phyloP scores from a whole-genome alignment of 257 asterid species.

The Anisodus tanguticus region DNA sequence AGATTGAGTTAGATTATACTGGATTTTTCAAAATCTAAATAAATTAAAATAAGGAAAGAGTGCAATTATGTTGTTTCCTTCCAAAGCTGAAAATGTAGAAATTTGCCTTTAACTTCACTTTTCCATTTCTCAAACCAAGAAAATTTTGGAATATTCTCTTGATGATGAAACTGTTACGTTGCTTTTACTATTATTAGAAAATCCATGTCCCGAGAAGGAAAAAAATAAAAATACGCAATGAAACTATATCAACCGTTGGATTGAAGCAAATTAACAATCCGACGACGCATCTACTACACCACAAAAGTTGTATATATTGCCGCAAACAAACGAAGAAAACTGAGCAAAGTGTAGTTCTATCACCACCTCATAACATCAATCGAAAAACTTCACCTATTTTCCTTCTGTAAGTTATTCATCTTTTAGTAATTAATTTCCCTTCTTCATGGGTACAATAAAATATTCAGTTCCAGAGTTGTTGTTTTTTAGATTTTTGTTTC shows the following conservation, averaged over 20 bases:
- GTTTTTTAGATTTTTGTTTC: background rate
- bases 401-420: background rate
- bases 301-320: background rate
- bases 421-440: background rate
- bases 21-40: background rate
- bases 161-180: background rate
- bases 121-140: slow-evolving; percentile 15
- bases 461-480: background rate
- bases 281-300: slow-evolving; percentile 35
- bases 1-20: background rate
- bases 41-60: background rate
- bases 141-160: background rate
- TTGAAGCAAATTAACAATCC: slow-evolving; percentile 29
- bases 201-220: background rate
- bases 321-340: background rate
- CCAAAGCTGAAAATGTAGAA: background rate
- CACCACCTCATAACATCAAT: slow-evolving; percentile 36
- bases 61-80: background rate
- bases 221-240: background rate
- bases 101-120: background rate
- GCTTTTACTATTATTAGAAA: background rate
- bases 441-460: background rate
- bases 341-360: background rate
- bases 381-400: slow-evolving; percentile 24
- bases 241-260: slow-evolving; percentile 30